phyloP scores from a whole-genome alignment of 2,329 filamentous ascomycete species.

The Pseudogymnoascus sp. region DNA sequence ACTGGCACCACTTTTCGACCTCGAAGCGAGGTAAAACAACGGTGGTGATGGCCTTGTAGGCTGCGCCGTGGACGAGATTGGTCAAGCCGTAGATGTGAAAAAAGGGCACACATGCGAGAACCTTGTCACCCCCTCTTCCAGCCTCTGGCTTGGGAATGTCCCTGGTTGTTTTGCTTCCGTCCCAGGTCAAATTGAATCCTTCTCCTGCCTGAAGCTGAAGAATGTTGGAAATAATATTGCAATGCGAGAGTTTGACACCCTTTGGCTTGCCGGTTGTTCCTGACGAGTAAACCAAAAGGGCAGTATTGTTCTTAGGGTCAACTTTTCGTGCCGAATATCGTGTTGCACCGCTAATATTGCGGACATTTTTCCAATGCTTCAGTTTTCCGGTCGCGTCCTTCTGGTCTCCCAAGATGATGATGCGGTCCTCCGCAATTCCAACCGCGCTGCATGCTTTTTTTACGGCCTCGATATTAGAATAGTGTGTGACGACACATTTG shows the following conservation, averaged over 20 bases:
- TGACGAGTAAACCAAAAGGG: slow-evolving; percentile 76
- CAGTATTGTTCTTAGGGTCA: slow-evolving; percentile 52
- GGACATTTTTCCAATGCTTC: slow-evolving; percentile 63
- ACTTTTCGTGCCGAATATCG: slow-evolving; percentile 48
- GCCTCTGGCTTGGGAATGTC: slow-evolving; percentile 44
- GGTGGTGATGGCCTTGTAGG: slow-evolving; percentile 56
- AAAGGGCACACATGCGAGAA: slow-evolving; percentile 71
- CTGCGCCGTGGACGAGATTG: slow-evolving; percentile 57
- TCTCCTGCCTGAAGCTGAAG: slow-evolving; percentile 46
- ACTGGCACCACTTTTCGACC: slow-evolving; percentile 63
- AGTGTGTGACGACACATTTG: slow-evolving; percentile 64
- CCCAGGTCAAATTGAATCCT: slow-evolving; percentile 43
- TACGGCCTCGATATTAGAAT: slow-evolving; percentile 53
- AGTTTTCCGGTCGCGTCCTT: slow-evolving; percentile 58
- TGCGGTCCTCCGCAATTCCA: slow-evolving; percentile 59
- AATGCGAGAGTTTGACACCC: slow-evolving; percentile 56
- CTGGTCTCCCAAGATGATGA: slow-evolving; percentile 65
- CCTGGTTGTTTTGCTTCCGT: slow-evolving; percentile 56
- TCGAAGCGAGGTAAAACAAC: slow-evolving; percentile 73
- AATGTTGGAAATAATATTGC: slow-evolving; percentile 19
- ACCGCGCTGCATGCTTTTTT: slow-evolving; percentile 57
- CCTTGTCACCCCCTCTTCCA: slow-evolving; percentile 42
- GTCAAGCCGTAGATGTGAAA: slow-evolving; percentile 69
- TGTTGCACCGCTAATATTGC: slow-evolving; percentile 55
- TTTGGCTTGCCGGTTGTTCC: slow-evolving; percentile 80